These are phyloP conservation scores for Fraxinus anomala DNA, from an alignment of 257 asterid genomes.

Conservation along the genomic window DNA sequence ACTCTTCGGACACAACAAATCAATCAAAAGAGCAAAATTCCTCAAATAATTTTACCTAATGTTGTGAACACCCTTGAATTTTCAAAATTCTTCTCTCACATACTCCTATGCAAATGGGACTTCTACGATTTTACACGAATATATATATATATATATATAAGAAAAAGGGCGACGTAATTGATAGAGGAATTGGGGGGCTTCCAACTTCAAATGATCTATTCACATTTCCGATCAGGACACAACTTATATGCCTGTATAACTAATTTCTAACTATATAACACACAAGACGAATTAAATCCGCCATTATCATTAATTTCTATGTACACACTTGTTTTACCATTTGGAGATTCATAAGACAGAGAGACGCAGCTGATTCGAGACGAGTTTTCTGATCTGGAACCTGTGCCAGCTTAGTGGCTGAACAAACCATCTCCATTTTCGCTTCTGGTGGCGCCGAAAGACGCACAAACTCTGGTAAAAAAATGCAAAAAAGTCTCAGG, in stretches of 20 bases:
- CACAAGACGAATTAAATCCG: background rate
- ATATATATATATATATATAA: too few species aligned
- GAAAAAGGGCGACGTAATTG: too few species aligned
- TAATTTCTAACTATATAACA: background rate
- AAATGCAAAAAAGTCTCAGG: background rate
- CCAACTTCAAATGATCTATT: background rate
- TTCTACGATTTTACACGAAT: too few species aligned
- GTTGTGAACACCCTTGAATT: background rate
- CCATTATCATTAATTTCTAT: background rate
- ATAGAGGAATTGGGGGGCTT: background rate
- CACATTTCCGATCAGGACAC: background rate
- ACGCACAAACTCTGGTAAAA: background rate
- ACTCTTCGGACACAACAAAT: too few species aligned
- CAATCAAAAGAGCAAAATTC: too few species aligned
- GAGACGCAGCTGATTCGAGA: background rate
- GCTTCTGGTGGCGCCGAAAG: background rate
- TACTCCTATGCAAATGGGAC: background rate
- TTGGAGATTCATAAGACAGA: background rate
- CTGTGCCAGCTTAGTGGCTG: constrained; percentile 1
- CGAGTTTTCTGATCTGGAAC: background rate
- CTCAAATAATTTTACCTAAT: too few species aligned
- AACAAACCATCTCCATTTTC: background rate
- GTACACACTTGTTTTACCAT: background rate
- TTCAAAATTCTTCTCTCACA: background rate
- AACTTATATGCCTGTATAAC: background rate